phyloP scores from a whole-genome alignment of 345 rosid genomes.

The Euphorbia lathyris region DNA sequence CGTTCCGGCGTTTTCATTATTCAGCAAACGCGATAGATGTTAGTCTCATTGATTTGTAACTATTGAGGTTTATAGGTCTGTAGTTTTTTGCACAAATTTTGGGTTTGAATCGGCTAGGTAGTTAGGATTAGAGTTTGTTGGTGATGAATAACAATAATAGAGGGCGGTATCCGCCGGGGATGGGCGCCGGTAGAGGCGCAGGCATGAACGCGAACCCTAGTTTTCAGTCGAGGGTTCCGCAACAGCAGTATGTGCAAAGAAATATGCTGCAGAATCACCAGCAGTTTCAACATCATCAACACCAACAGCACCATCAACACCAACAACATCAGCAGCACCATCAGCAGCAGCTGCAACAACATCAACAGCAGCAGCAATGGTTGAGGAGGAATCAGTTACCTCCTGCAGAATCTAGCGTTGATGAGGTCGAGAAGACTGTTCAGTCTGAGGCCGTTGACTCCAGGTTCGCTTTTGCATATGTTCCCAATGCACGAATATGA shows the following conservation, averaged over 20 bases:
- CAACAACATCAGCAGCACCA: constrained; percentile 38
- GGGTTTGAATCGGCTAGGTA: constrained; percentile 7
- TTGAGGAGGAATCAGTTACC: constrained; percentile 53
- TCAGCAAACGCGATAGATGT: background rate
- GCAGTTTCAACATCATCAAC: constrained; percentile 41
- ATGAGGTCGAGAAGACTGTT: constrained; percentile 77
- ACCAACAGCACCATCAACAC: constrained; percentile 38
- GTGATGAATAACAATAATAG: constrained; percentile 64
- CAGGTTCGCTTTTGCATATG: constrained; percentile 40
- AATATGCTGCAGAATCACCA: constrained; percentile 44
- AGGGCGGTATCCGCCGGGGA: constrained; percentile 45
- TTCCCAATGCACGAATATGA: background rate
- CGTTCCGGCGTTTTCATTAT: background rate
- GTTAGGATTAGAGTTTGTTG: constrained; percentile 34
- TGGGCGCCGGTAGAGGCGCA: constrained; percentile 45
- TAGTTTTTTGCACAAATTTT: constrained; percentile 21
- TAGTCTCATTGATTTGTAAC: constrained; percentile 13
- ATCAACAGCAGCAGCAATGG: constrained; percentile 64
- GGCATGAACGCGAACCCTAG: constrained; percentile 43
- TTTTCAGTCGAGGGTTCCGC: constrained; percentile 40
- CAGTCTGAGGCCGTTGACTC: constrained; percentile 81
- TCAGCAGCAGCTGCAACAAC: constrained; percentile 33
- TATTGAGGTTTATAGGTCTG: constrained; percentile 15
- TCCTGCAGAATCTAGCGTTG: constrained; percentile 29
- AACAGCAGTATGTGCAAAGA: constrained; percentile 59